Base-by-base conservation (phyloP, 2,329 filamentous ascomycete genomes). In the Nakataea oryzae region DNA sequence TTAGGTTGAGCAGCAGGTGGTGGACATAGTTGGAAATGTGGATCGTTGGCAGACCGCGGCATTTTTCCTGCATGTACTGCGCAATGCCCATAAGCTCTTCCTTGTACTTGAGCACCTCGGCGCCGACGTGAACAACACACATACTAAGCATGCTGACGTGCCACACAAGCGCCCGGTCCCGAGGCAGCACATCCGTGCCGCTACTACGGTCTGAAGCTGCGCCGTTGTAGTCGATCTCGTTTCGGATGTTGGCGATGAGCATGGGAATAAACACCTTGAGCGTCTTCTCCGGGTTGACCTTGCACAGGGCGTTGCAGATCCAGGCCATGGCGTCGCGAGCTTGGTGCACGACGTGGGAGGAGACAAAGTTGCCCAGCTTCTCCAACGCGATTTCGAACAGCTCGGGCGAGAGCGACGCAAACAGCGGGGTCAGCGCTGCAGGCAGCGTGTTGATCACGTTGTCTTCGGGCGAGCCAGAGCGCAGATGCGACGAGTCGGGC, bases 11-110 rank as follows among this genome's bases (percentile, higher is more conserved):
- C 17, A 99, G 81, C 50, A 99, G 82, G 73, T 99, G 96, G 74
- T 99, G 95, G 62, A 97, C 93, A 73, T 93, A 97, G 75, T 99
- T 99, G 63, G 93, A 97, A 54, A 97, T 89, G 74, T 99, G 91
- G 57, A 97, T 92, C 1, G 95, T 96, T 0, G 95, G 92, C 64
- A 97, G 87, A 27, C 95, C 95, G 68, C 90, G 88, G 74, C 95
- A 99, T 70, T 91, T 93, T 68, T 95, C 86, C 73, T 99, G 95
- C 93, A 99, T 97, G 75, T 93, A 97, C 62, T 89, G 81, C 14
- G 93, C 92, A 72, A 99, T 93, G 65, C 91, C 89, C 66, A 96
- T 90, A 2, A 99, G 83, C 59, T 97, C 90, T 60, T 91, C 81
- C 74, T 92, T 91, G 79, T 96, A 96, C 64, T 89, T 88, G 64